phyloP scores from a whole-genome alignment of 2,329 filamentous ascomycete genomes.

The Stachybotrys chartarum region DNA sequence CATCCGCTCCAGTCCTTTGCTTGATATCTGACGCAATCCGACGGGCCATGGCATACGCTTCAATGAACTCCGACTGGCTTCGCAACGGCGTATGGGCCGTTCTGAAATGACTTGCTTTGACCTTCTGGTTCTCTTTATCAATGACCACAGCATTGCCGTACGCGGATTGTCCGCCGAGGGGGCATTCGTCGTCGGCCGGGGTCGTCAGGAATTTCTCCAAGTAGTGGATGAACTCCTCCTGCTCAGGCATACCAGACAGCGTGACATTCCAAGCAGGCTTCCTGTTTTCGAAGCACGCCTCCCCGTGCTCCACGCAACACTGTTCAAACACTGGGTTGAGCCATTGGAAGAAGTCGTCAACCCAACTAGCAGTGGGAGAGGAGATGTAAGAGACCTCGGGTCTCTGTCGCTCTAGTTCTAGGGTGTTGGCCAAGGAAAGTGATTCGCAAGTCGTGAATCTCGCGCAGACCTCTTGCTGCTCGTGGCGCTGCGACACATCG shows the following conservation, averaged over 20 bases:
- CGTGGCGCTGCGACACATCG: conserved; percentile 66
- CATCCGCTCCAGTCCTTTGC: conserved; percentile 63
- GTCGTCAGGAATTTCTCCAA: conserved; percentile 74
- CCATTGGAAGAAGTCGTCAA: conserved; percentile 96
- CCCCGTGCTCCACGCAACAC: conserved; percentile 63
- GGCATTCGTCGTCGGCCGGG: conserved; percentile 76
- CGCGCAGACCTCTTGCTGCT: conserved; percentile 84
- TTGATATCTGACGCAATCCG: conserved; percentile 77
- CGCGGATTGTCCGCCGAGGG: conserved; percentile 79
- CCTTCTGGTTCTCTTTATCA: conserved; percentile 56
- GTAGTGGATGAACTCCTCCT: conserved; percentile 84
- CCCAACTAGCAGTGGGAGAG: conserved; percentile 85
- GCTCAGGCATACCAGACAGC: conserved; percentile 84
- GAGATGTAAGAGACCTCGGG: conserved; percentile 82
- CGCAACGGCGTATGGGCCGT: conserved; percentile 81
- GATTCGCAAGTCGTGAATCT: conserved; percentile 84
- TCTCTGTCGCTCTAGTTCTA: conserved; percentile 91
- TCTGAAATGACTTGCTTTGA: conserved; percentile 84
- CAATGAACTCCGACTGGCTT: conserved; percentile 88
- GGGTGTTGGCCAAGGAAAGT: conserved; percentile 76
- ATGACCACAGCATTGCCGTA: conserved; percentile 82
- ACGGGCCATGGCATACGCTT: conserved; percentile 79
- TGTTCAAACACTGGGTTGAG: conserved; percentile 74
- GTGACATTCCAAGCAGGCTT: conserved; percentile 84
- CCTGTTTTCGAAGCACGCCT: conserved; percentile 72